Evolutionary conservation across 2,329 filamentous ascomycete species (phyloP).

Genomic region (Penicillium sp.): DNA sequence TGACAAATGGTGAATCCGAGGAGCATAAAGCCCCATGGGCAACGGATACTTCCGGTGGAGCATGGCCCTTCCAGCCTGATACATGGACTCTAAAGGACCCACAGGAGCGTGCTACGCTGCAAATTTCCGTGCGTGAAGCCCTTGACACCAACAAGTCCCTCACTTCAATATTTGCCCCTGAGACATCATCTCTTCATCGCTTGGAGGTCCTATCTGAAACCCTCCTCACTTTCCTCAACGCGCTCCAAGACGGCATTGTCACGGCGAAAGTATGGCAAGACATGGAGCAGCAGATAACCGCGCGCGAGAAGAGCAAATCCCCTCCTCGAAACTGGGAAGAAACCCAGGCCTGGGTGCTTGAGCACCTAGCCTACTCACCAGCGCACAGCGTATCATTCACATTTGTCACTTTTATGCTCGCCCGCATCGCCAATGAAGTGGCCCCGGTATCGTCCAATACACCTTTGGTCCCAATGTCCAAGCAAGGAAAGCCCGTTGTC

Average conservation of each 20-base stretch:
- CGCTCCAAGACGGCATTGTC: constrained; percentile 70
- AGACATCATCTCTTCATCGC: constrained; percentile 57
- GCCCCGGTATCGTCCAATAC: constrained; percentile 31
- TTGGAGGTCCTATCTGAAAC: constrained; percentile 66
- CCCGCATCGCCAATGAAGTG: constrained; percentile 50
- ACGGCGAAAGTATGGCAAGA: constrained; percentile 60
- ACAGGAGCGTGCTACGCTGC: constrained; percentile 37
- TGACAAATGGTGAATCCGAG: constrained; percentile 41
- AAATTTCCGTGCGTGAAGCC: constrained; percentile 49
- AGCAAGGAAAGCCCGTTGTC: constrained; percentile 1
- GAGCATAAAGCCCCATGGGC: constrained; percentile 44
- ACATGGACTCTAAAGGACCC: constrained; percentile 40
- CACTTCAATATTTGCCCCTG: constrained; percentile 52
- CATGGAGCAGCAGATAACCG: constrained; percentile 52
- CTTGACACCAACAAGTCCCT: constrained; percentile 63
- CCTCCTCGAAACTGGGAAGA: constrained; percentile 45
- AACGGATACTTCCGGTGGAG: constrained; percentile 35
- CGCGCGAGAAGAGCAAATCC: constrained; percentile 44
- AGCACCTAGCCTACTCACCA: constrained; percentile 61
- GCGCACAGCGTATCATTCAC: constrained; percentile 84
- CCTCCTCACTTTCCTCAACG: constrained; percentile 63
- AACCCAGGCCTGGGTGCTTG: constrained; percentile 56
- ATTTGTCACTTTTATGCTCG: constrained; percentile 70
- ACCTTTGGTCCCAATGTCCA: not conserved
- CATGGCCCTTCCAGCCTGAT: constrained; percentile 54